These are phyloP conservation scores for Aleurites moluccanus DNA, from an alignment of 441 rosid genomes.

Conservation along the genomic window DNA sequence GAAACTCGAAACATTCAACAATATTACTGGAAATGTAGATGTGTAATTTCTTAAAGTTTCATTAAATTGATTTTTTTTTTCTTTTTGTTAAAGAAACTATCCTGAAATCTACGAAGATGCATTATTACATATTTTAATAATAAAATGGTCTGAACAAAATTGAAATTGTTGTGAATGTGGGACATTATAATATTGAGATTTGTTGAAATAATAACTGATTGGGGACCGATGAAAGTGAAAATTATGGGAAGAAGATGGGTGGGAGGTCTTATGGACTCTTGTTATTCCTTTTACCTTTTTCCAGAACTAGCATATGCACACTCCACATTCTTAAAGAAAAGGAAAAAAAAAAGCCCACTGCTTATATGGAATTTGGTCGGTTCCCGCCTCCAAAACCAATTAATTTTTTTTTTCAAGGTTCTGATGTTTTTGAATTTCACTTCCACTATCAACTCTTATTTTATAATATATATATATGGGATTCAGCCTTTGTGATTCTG, in stretches of 20 bases:
- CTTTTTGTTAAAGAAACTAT: too few relatives aligned
- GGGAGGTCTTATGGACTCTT: constrained; percentile 31
- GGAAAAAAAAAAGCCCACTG: constrained; percentile 27
- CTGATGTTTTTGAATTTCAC: constrained; percentile 22
- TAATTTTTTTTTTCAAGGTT: neutral
- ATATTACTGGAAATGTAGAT: neutral
- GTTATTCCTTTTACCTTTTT: constrained; percentile 38
- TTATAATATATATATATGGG: constrained; percentile 28
- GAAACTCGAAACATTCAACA: neutral
- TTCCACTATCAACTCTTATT: too few relatives aligned
- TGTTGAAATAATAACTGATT: constrained; percentile 19
- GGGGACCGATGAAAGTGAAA: constrained; percentile 45
- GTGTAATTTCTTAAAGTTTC: too few relatives aligned
- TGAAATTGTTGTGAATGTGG: too few relatives aligned
- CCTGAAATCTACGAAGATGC: neutral
- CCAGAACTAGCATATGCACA: constrained; percentile 40
- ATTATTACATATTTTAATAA: neutral
- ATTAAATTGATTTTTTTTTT: too few relatives aligned
- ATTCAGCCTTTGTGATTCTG: constrained; percentile 29
- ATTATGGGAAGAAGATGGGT: constrained; percentile 57
- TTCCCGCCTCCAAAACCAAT: constrained; percentile 36
- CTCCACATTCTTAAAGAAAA: constrained; percentile 46
- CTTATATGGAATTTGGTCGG: constrained; percentile 34
- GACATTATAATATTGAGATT: neutral
- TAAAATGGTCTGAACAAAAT: too few relatives aligned